phyloP scores from a whole-genome alignment of 371 early-diverging fungal species.

The Zychaea mexicana region DNA sequence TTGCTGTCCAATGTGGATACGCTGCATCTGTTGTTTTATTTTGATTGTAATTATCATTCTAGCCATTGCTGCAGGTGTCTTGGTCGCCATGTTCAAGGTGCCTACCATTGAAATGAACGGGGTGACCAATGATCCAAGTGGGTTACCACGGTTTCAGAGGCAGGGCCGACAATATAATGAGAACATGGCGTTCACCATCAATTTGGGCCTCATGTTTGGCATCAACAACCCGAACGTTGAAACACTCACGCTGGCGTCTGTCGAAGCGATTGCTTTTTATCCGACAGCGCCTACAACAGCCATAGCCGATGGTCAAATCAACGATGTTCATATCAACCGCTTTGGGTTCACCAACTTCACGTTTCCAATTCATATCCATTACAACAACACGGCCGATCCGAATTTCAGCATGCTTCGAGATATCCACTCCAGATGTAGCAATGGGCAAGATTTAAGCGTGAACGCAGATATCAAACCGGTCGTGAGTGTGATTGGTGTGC shows the following conservation, averaged over 20 bases:
- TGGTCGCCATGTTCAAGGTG: slow-evolving; percentile 38
- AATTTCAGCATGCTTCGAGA: slow-evolving; percentile 4
- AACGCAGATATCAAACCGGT: slow-evolving; percentile 24
- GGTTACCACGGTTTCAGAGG: slow-evolving; percentile 11
- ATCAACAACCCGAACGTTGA: slow-evolving; percentile 12
- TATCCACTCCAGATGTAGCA: neutral
- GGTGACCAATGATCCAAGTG: slow-evolving; percentile 27
- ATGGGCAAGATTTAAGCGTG: neutral
- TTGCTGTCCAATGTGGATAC: slow-evolving; percentile 43
- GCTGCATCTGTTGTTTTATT: slow-evolving; percentile 42
- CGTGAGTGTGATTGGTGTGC: slow-evolving; percentile 7
- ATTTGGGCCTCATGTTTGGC: slow-evolving; percentile 8
- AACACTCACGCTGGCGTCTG: slow-evolving; percentile 1
- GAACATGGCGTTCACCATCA: slow-evolving; percentile 9
- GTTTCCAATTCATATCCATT: slow-evolving; percentile 8
- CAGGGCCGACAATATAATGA: neutral
- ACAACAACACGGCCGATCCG: slow-evolving; percentile 3
- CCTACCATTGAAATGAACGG: slow-evolving; percentile 37
- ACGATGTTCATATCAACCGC: neutral
- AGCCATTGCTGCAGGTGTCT: slow-evolving; percentile 39
- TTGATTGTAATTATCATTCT: slow-evolving; percentile 33
- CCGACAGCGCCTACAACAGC: slow-evolving; percentile 2
- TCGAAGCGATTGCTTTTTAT: slow-evolving; percentile 1
- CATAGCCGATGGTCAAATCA: neutral
- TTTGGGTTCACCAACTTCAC: slow-evolving; percentile 13